Conservation (phyloP, 441 rosid species). For the Daphne laureola region DNA sequence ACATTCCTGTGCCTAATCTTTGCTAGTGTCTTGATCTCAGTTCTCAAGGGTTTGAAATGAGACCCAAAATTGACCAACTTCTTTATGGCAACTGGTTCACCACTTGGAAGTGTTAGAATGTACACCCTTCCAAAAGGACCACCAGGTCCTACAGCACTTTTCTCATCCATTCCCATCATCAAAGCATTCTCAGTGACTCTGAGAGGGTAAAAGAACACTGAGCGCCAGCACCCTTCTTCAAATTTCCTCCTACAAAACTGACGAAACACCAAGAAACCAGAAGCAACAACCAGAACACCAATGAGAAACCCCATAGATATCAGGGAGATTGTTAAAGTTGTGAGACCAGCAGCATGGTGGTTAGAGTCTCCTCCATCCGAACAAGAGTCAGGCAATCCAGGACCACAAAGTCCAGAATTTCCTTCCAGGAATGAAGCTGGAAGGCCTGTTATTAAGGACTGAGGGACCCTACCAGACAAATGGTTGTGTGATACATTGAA, state of each 20-base stretch:
- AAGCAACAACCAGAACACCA: constrained; percentile 31
- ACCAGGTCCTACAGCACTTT: constrained; percentile 32
- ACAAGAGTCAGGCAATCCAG: constrained; percentile 61
- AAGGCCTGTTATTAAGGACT: constrained; percentile 45
- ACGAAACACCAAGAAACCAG: constrained; percentile 28
- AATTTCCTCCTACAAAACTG: constrained; percentile 43
- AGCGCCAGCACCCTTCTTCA: constrained; percentile 38
- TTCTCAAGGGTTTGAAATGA: constrained; percentile 39
- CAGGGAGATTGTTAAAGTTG: constrained; percentile 37
- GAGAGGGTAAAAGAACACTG: constrained; percentile 55
- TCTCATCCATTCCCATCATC: constrained; percentile 46
- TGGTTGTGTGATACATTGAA: constrained; percentile 58
- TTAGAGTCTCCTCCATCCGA: constrained; percentile 25
- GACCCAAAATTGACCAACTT: constrained; percentile 41
- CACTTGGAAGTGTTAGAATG: constrained; percentile 39
- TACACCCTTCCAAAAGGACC: constrained; percentile 45
- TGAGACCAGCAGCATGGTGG: constrained; percentile 21
- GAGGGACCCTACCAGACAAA: constrained; percentile 57
- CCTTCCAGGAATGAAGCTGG: constrained; percentile 93
- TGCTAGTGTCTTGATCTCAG: constrained; percentile 54
- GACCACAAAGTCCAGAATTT: constrained; percentile 82
- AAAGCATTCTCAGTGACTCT: constrained; percentile 50
- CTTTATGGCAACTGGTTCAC: constrained; percentile 52
- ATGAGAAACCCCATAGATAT: constrained; percentile 59
- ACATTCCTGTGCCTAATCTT: constrained; percentile 57